Conservation (phyloP, 1,284 basidiomycete genomes). For the Peniophora sp. region DNA sequence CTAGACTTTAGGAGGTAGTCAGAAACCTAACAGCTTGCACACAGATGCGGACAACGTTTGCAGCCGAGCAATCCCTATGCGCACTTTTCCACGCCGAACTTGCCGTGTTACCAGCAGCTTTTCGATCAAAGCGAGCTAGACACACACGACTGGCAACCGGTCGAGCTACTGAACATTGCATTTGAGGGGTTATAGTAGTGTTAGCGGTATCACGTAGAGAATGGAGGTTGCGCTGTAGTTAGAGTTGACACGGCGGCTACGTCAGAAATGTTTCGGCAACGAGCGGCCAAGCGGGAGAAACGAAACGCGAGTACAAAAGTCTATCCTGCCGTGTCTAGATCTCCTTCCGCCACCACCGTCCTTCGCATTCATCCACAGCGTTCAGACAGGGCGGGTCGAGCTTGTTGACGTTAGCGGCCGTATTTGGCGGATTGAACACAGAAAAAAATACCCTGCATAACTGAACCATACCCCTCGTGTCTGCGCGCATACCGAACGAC, state of each 20-base stretch:
- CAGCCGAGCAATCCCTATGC: slow-evolving; percentile 47
- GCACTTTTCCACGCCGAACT: slow-evolving; percentile 58
- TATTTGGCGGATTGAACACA: neutral
- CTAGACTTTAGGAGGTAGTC: neutral
- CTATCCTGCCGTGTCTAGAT: too few relatives aligned
- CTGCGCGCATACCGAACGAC: slow-evolving; percentile 18
- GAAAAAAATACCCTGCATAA: neutral
- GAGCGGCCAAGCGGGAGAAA: too few relatives aligned
- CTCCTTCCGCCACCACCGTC: too few relatives aligned
- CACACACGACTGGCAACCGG: slow-evolving; percentile 41
- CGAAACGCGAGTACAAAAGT: too few relatives aligned
- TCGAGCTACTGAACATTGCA: slow-evolving; percentile 32
- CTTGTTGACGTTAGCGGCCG: neutral
- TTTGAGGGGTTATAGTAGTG: neutral
- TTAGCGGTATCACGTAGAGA: neutral
- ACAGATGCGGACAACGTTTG: slow-evolving; percentile 47
- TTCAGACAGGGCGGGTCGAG: neutral
- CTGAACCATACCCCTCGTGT: slow-evolving; percentile 16
- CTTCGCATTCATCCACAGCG: slow-evolving; percentile 7
- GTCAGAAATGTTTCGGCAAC: too few relatives aligned
- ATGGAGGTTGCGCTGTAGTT: too few relatives aligned
- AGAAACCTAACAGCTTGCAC: too few relatives aligned
- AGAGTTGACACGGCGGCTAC: too few relatives aligned
- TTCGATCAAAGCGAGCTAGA: slow-evolving; percentile 47
- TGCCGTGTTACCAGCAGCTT: slow-evolving; percentile 53